Conservation (phyloP, 75 land plant species). For the Selaginella tamariscina region DNA sequence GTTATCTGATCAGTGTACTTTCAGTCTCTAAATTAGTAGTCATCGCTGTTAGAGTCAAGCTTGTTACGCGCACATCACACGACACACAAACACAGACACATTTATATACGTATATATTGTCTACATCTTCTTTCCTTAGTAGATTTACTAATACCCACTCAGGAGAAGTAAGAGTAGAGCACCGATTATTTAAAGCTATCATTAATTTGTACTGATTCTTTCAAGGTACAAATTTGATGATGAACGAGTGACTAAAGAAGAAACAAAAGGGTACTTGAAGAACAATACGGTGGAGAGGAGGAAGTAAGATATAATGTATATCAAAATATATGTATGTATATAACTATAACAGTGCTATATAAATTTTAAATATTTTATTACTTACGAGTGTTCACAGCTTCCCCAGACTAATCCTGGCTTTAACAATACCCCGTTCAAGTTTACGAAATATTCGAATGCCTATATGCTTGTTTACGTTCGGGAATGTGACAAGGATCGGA, state of each 20-base stretch:
- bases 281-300: slow-evolving; percentile 11
- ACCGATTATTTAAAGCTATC: too few species aligned
- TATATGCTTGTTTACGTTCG: slow-evolving; percentile 14
- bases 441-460: slow-evolving; percentile 12
- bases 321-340: too few species aligned
- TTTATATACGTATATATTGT: too few species aligned
- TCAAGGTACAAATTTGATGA: slow-evolving; percentile 6
- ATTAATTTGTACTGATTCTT: neutral
- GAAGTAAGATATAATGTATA: neutral
- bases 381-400: neutral
- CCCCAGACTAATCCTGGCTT: slow-evolving; percentile 8
- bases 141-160: too few species aligned
- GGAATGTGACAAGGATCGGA: slow-evolving; percentile 5
- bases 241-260: slow-evolving; percentile 12
- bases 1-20: slow-evolving; percentile 11
- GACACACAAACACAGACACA: too few species aligned
- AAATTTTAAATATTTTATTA: neutral
- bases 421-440: slow-evolving; percentile 8
- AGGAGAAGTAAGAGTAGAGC: too few species aligned
- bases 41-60: neutral
- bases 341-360: too few species aligned
- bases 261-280: slow-evolving; percentile 6
- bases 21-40: slow-evolving; percentile 6
- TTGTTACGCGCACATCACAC: too few species aligned
- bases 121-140: too few species aligned